A percentile compares a stretch with the other conserved stretches of the same genome.
Evolutionary conservation across 345 rosid species (phyloP).

Genomic region (Clarkia xantiana): DNA sequence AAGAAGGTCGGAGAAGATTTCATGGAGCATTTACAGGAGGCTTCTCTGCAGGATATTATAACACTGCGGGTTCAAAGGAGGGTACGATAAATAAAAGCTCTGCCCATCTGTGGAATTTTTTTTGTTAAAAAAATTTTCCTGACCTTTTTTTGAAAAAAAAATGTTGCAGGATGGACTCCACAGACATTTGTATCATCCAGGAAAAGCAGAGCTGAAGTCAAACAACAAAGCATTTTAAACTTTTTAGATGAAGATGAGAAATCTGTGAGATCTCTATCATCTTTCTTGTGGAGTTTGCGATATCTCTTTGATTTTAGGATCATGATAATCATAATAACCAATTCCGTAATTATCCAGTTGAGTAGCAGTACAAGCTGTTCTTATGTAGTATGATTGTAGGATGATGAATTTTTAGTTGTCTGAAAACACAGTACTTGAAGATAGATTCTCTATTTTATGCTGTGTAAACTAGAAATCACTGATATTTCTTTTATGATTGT

Average conservation of each 20-base stretch:
- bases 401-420: no score
- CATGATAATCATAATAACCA: no score
- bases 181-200: conserved; percentile 80
- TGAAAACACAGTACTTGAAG: no score
- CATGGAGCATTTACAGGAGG: conserved; percentile 99
- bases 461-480: no score
- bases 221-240: conserved; percentile 66
- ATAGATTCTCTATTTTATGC: no score
- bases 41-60: conserved; percentile 87
- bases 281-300: neutral
- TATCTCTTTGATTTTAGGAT: no score
- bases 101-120: neutral
- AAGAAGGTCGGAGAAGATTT: conserved; percentile 92
- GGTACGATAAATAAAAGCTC: conserved; percentile 20
- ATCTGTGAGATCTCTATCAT: conserved; percentile 29
- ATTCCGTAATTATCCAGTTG: no score
- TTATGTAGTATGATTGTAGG: no score
- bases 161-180: conserved; percentile 78
- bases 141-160: conserved; percentile 9
- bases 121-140: conserved; percentile 3
- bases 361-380: no score
- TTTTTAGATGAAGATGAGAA: conserved; percentile 90
- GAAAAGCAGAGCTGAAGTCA: conserved; percentile 83
- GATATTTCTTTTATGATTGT: no score
- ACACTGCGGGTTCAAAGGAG: conserved; percentile 86